These are phyloP conservation scores for Chlorella sorokiniana DNA, from an alignment of 139 green algal genomes.

Conservation along the genomic window DNA sequence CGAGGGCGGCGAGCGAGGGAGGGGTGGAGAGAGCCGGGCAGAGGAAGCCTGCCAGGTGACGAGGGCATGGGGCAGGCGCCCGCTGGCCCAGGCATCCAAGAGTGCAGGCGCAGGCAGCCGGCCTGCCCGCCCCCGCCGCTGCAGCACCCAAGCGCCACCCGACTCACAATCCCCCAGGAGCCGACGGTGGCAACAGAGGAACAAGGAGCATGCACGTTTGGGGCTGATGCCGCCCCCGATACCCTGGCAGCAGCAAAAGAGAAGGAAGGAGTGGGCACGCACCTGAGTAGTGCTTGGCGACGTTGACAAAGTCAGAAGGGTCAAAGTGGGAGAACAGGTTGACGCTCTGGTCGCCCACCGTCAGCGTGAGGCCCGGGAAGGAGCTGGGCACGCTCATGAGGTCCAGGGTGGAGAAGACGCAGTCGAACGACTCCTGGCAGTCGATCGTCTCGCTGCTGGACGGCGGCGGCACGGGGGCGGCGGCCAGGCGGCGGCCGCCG, in stretches of 20 bases:
- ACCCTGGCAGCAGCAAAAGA: not conserved
- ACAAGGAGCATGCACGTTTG: not conserved
- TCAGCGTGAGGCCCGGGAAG: not conserved
- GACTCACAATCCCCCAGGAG: too few species aligned
- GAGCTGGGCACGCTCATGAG: not conserved
- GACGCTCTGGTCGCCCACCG: not conserved
- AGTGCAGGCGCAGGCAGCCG: too few species aligned
- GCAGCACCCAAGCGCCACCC: too few species aligned
- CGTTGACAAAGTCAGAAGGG: constrained; percentile 4
- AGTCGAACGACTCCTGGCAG: constrained; percentile 10
- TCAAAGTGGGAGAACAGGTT: constrained; percentile 7
- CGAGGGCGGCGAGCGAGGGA: too few species aligned
- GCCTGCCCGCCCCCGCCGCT: too few species aligned
- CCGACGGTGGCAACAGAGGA: too few species aligned
- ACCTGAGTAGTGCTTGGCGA: not conserved
- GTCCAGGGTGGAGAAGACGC: constrained; percentile 13
- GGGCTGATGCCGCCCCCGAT: not conserved
- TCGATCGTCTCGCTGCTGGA: not conserved
- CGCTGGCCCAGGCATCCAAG: too few species aligned
- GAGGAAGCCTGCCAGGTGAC: too few species aligned
- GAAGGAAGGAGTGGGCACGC: not conserved
- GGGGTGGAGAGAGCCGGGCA: too few species aligned
- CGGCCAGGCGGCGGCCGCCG: not conserved
- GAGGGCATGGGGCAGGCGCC: too few species aligned
- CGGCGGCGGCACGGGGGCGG: not conserved